Base-by-base conservation (phyloP, 2,329 filamentous ascomycete genomes). In the Epichloe sibirici region DNA sequence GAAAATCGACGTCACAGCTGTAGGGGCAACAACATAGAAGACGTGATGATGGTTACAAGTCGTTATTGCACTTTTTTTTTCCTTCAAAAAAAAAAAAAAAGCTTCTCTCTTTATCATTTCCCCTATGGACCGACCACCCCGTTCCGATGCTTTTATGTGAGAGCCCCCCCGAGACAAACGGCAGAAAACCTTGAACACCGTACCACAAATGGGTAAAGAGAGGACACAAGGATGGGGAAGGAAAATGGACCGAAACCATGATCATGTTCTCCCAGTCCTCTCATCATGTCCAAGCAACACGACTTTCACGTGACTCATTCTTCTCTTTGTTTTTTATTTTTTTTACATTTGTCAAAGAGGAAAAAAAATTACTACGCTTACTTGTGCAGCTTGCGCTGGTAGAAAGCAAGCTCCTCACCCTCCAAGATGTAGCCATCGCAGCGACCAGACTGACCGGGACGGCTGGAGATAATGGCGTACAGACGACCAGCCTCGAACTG, bases 401-500 rank as follows among this genome's bases (percentile, higher is more conserved):
- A 98, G 88, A 98, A 98, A 74, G 90, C 90, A 69, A 98, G 83
- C 85, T 98, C 93, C 76, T 98, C 93, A 69, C 93, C 93, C 85
- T 98, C 93, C 63, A 98, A 82, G 74, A 98, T 85, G 81, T 98
- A 98, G 63, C 93, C 93, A 73, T 98, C 93, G 68, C 82, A 83
- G 76, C 93, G 90, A 68, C 93, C 93, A 72, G 88, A 93, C 86
- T 98, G 93, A 67, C 93, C 93, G 63, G 93, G 93, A 69, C 93
- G 83, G 73, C 86, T 93, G 66, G 91, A 82, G 67, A 98, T 78
- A 65, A 96, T 87, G 67, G 93, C 93, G 76, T 85, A 96, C 65
- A 98, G 78, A 76, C 94, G 91, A 83, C 91, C 90, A 65, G 93
- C 91, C 86, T 97, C 93, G 78, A 98, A 98, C 80, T 98, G 93